Base-by-base conservation (phyloP, 345 rosid genomes). In the Dipteronia dyeriana region DNA sequence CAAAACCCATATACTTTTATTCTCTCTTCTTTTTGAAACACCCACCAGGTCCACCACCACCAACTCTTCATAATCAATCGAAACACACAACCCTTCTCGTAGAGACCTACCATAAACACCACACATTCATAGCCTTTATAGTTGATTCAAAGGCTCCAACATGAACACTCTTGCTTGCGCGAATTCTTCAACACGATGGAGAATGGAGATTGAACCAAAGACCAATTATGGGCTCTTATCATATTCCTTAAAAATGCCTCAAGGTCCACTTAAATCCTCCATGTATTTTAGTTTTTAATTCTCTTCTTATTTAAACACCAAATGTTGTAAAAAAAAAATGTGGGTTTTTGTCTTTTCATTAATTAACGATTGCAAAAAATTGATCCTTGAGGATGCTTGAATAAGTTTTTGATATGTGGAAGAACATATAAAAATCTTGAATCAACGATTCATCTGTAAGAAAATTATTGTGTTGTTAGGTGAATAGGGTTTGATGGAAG, bases 321-420 rank as follows among this genome's bases (percentile, higher is more conserved):
- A 31, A 31, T 31, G 34, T 31, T 31, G 34, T 29, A 3, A 31
- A 31, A 31, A 31, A 3, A 3, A 31, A 0, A 3, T 31, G 34
- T 14, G 34, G 64, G 62, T 53, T 61, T 57, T 9, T 8, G 14
- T 43, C 74, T 47, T 39, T 39, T 77, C 8, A 41, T 49, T 56
- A 14, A n/a, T 23, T 57, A 10, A 25, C 8, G 59, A 34, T 41
- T 71, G 63, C 45, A 61, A 73, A 51, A 31, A 31, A 31, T 66
- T 68, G 26, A 75, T 34, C 20, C 31, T 74, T 76, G 23, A 20
- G 70, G 1, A 29, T 81, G 9, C 68, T 41, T 76, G 69, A n/a
- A 22, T 80, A 92, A 91, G 88, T 91, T 17, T 90, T 89, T 85
- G 82, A 87, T 80, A 69, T 78, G 83, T 90, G 97, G 93, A 90